Conservation (phyloP, 2,329 filamentous ascomycete genomes). For the Lachnellula suecica region DNA sequence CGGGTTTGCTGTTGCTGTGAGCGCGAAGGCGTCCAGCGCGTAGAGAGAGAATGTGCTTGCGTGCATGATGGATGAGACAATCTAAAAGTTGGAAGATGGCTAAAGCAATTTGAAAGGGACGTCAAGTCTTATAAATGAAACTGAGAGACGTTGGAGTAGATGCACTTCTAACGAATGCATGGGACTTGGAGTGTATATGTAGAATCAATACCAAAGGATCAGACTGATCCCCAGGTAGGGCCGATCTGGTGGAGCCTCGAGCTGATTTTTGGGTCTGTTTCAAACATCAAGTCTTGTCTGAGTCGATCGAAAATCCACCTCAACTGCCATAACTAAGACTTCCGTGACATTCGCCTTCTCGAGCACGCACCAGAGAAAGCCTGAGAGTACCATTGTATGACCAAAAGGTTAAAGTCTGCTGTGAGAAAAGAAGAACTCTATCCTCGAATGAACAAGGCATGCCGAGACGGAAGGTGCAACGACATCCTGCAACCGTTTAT, state of each 20-base stretch:
- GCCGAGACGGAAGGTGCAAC: too few species aligned
- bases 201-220: neutral
- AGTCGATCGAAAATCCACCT: neutral
- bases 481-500: neutral
- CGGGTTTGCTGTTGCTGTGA: slow-evolving; percentile 12
- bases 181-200: too few species aligned
- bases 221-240: neutral
- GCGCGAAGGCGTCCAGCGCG: slow-evolving; percentile 19
- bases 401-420: too few species aligned
- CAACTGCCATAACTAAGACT: neutral
- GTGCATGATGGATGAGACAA: slow-evolving; percentile 17
- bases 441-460: too few species aligned
- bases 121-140: slow-evolving; percentile 8
- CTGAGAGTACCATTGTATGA: too few species aligned
- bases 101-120: neutral
- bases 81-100: neutral
- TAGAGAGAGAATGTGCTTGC: slow-evolving; percentile 16
- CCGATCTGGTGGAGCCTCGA: neutral
- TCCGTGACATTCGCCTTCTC: neutral
- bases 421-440: too few species aligned
- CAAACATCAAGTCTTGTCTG: too few species aligned
- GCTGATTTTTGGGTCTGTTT: too few species aligned
- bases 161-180: too few species aligned
- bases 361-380: too few species aligned
- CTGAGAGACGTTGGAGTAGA: neutral